Conservation (phyloP, 257 asterid species). For the Solanum arcanum region DNA sequence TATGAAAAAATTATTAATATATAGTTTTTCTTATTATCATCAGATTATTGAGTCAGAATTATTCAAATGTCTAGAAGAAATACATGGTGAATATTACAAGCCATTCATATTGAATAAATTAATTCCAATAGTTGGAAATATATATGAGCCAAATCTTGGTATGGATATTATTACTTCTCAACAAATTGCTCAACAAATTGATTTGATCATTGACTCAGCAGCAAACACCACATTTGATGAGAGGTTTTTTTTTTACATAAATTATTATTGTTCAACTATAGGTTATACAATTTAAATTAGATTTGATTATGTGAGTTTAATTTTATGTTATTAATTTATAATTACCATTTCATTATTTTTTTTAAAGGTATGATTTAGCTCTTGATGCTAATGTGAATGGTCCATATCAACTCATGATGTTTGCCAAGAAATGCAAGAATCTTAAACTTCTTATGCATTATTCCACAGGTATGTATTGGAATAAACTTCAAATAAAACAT, state of each 20-base stretch:
- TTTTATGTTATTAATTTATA: neutral
- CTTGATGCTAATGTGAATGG: constrained; percentile 25
- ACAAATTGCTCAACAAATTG: constrained; percentile 17
- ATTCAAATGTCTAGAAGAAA: constrained; percentile 19
- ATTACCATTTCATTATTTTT: neutral
- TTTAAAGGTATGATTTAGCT: constrained; percentile 27
- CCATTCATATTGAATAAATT: constrained; percentile 19
- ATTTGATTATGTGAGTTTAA: neutral
- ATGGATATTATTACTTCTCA: constrained; percentile 16
- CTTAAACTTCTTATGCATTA: constrained; percentile 19
- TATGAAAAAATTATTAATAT: neutral
- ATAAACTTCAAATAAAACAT: neutral
- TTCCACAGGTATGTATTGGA: neutral
- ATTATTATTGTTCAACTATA: neutral
- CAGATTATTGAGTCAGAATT: constrained; percentile 12
- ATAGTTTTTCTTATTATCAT: neutral
- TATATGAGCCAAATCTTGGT: constrained; percentile 38
- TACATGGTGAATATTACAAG: constrained; percentile 16
- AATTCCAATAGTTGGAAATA: constrained; percentile 33
- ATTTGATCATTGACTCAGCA: constrained; percentile 33
- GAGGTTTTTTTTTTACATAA: constrained; percentile 8
- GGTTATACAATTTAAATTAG: neutral
- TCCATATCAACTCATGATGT: constrained; percentile 4
- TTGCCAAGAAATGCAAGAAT: constrained; percentile 43
- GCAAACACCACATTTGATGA: constrained; percentile 37